Evolutionary conservation across 2,329 filamentous ascomycete species (phyloP), one percentile per base, ranked within the genome.

Genomic region (Colletotrichum tropicale): DNA sequence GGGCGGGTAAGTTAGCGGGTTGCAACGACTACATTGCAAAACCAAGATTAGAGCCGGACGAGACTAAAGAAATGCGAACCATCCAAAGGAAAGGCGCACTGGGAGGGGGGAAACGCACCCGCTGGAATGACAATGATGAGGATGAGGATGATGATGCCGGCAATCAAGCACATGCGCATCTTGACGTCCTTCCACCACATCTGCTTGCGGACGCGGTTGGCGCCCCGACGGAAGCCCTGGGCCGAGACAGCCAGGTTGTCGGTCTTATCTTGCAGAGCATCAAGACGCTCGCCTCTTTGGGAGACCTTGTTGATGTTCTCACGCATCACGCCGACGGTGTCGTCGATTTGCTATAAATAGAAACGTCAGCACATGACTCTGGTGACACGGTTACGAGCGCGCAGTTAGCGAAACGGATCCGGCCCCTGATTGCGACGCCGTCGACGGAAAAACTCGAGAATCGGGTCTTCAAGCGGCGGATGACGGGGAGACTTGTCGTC

Each of bases 151-250:
- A 98, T 94, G 86, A 99, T 94, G 82, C 96, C 97, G 75, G 93
- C 90, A 83, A 98, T 94, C 81, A 99, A 89, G 88, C 96, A 98
- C 90, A 98, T 97, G 86, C 97, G 93, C 97, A 99, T 99, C 93
- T 98, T 98, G 95, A 98, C 98, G 84, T 98, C 96, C 91, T 98
- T 98, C 96, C 96, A 98, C 96, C 96, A 98, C 96, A 98, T 98
- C 87, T 98, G 93, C 90, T 96, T 96, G 86, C 97, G 93, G 81
- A 99, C 96, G 81, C 95, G 91, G 90, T 98, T 99, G 86, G 98
- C 97, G 79, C 97, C 96, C 80, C 96, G 94, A 82, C 96, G 95
- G 92, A 99, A 99, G 78, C 95, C 96, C 86, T 98, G 96, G 75
- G 97, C 96, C 43, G 96, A 98, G 78, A 94, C 92, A 76, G 96